Base-by-base conservation (phyloP, 345 rosid genomes). In the Viola odorata region DNA sequence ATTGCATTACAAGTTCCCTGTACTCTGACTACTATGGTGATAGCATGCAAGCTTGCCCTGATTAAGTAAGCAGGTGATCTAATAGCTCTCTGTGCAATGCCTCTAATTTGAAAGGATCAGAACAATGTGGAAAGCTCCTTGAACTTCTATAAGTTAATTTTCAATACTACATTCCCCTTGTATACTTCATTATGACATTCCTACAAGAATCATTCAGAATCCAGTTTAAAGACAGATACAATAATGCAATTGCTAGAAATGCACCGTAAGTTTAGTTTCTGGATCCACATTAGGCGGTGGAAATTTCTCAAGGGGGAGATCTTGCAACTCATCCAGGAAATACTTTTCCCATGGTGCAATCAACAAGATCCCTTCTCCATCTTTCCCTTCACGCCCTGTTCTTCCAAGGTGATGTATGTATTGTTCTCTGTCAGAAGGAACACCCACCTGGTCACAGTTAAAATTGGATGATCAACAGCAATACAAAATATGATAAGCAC, bases 311-410 rank as follows among this genome's bases (percentile, higher is more conserved):
- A 88, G 81, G 41, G 96, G 96, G 65, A 95, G 77, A 68, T 86
- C 99, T 66, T 80, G 83, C 48, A 95, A 75, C 64, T 86, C 89
- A 52, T 85, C 81, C 64, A 95, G 76, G 84, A 95, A 95, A 75
- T 84, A 88, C 71, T 84, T 82, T 74, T 91, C 99, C 95, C 96
- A 95, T 39, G 99, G 99, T 8, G 97, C 89, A 54, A 95, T 77
- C 79, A 95, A 66, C 70, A 91, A 77, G 63, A 91, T 77, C n/a
- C 99, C 89, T 71, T 77, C 74, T 41, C 99, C 97, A 57, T 66
- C 87, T 77, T 91, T 91, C 68, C 88, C 91, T 81, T 82, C 87
- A 45, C 87, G 84, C 23, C 96, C 96, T 12, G 95, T 95, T 78
- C 97, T 91, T 73, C 95, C 95, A 49, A 95, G 83, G 17, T 95